Evolutionary conservation across 345 rosid species (phyloP).

Genomic region (Eucalyptus curtisii): DNA sequence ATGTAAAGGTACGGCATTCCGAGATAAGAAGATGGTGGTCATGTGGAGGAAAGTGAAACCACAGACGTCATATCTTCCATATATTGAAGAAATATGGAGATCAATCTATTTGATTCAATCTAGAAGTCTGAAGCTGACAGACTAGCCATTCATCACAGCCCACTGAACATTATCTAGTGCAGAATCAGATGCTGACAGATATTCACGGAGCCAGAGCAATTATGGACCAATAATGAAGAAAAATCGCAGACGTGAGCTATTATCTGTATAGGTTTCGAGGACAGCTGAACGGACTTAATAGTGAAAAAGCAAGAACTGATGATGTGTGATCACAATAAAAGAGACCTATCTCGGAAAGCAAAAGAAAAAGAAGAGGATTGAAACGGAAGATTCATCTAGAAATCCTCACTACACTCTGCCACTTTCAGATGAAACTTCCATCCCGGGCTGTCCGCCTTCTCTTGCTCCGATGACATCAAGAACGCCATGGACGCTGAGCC

Average conservation of each 20-base stretch:
- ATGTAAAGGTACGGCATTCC: background rate
- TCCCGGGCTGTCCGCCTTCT: background rate
- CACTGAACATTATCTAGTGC: background rate
- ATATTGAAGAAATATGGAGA: background rate
- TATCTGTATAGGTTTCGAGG: background rate
- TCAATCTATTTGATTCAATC: background rate
- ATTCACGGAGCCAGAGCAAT: background rate
- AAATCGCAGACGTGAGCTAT: background rate
- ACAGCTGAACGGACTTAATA: background rate
- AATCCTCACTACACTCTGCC: background rate
- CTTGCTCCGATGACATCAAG: background rate
- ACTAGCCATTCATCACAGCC: background rate
- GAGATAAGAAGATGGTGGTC: background rate
- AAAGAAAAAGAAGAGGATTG: background rate
- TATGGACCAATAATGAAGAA: background rate
- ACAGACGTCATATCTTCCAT: background rate
- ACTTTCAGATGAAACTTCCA: background rate
- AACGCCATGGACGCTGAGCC: constrained; percentile 30
- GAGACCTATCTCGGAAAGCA: background rate
- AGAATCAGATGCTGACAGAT: background rate
- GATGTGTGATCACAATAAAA: background rate
- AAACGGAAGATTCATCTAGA: background rate
- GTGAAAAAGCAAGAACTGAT: background rate
- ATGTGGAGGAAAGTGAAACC: background rate
- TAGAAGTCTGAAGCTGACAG: background rate